These are phyloP conservation scores for Entomortierella beljakovae DNA, from an alignment of 192 early-diverging fungal species.

Conservation along the genomic window DNA sequence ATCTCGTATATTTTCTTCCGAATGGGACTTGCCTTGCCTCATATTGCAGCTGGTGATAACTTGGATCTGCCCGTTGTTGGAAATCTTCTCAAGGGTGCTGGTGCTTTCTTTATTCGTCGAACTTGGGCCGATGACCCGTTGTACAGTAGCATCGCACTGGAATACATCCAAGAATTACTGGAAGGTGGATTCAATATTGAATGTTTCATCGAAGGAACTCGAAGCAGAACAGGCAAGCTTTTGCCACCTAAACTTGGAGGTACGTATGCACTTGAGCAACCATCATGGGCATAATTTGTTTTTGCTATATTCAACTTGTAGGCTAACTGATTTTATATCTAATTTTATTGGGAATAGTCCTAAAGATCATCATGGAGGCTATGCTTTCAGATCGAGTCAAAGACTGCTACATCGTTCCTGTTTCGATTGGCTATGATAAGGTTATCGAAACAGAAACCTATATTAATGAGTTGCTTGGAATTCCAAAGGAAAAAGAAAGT, in stretches of 20 bases:
- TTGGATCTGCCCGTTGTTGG: conserved; percentile 84
- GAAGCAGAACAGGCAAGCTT: conserved; percentile 83
- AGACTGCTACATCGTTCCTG: conserved; percentile 82
- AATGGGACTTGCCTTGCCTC: conserved; percentile 80
- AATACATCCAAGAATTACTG: conserved; percentile 80
- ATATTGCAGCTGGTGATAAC: conserved; percentile 90
- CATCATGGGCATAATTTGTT: background rate
- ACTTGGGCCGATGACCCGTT: conserved; percentile 82
- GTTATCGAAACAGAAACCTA: conserved; percentile 85
- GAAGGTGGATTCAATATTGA: conserved; percentile 84
- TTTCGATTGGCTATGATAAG: conserved; percentile 88
- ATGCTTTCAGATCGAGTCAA: conserved; percentile 67
- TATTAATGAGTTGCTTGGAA: conserved; percentile 82
- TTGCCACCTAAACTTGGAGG: conserved; percentile 82
- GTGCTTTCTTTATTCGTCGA: conserved; percentile 85
- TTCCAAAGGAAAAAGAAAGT: conserved; percentile 84
- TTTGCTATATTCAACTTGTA: background rate
- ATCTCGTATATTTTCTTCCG: conserved; percentile 85
- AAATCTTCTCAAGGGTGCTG: conserved; percentile 68
- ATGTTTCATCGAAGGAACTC: conserved; percentile 87
- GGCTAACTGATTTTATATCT: background rate
- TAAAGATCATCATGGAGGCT: conserved; percentile 86
- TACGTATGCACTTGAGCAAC: background rate
- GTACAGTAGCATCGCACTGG: conserved; percentile 77
- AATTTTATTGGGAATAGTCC: conserved; percentile 42